Evolutionary conservation across 2,329 filamentous ascomycete species (phyloP).

Genomic region (Helminthosporium solani): DNA sequence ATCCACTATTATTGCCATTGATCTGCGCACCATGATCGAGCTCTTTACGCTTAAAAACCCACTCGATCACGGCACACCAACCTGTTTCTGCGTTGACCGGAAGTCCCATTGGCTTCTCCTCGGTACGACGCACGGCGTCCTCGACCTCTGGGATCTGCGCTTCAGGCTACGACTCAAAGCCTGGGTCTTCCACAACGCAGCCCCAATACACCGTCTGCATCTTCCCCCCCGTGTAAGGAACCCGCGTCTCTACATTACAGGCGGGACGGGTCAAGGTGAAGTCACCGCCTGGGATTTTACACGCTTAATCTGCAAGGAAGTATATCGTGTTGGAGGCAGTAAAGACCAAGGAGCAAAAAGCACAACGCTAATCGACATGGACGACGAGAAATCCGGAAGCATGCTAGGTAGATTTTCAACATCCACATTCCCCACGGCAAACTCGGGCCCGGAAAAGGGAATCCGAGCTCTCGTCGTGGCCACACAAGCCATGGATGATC

Average conservation of each 20-base stretch:
- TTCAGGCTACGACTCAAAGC: slow-evolving; percentile 85
- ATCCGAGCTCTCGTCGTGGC: slow-evolving; percentile 74
- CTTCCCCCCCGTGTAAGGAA: slow-evolving; percentile 65
- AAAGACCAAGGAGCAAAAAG: slow-evolving; percentile 49
- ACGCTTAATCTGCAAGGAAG: slow-evolving; percentile 81
- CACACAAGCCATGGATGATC: slow-evolving; percentile 68
- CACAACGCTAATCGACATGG: slow-evolving; percentile 77
- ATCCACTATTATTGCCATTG: slow-evolving; percentile 79
- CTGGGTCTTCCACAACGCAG: slow-evolving; percentile 82
- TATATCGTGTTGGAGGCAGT: slow-evolving; percentile 66
- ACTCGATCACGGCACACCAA: slow-evolving; percentile 86
- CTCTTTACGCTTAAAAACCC: slow-evolving; percentile 83
- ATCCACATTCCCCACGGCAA: slow-evolving; percentile 56
- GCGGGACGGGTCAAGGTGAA: slow-evolving; percentile 83
- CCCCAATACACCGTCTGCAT: slow-evolving; percentile 74
- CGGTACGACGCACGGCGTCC: slow-evolving; percentile 87
- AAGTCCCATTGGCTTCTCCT: slow-evolving; percentile 88
- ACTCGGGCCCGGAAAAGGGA: slow-evolving; percentile 61
- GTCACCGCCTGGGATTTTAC: slow-evolving; percentile 96
- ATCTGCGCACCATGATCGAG: slow-evolving; percentile 81
- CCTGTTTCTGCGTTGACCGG: slow-evolving; percentile 84
- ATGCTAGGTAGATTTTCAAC: slow-evolving; percentile 85
- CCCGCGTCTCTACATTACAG: slow-evolving; percentile 84
- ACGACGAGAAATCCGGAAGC: slow-evolving; percentile 81
- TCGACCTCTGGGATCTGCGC: slow-evolving; percentile 95